Percentiles rank a stretch among this genome's conserved stretches.
Conservation (phyloP, 2,329 filamentous ascomycete genomes). For the Pseudogymnoascus sp. region DNA sequence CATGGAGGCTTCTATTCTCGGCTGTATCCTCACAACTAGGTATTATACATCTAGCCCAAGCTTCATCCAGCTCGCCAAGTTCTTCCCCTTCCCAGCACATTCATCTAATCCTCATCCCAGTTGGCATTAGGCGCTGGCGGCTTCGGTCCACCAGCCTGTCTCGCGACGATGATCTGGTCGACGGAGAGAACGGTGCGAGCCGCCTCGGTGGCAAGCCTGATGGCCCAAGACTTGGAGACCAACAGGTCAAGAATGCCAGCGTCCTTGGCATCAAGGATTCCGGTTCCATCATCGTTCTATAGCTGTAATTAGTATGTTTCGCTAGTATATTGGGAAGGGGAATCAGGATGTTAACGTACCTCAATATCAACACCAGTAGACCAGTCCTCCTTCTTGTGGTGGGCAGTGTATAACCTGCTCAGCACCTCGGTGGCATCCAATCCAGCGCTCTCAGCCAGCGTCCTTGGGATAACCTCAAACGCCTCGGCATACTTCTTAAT, state of each 20-base stretch:
- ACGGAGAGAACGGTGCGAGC: conserved; percentile 90
- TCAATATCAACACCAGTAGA: conserved; percentile 92
- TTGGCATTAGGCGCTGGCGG: conserved; percentile 82
- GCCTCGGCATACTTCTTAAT: conserved; percentile 97
- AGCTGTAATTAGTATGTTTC: conserved; percentile 12
- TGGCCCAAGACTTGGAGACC: conserved; percentile 90
- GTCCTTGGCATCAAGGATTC: conserved; percentile 76
- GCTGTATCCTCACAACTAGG: conserved; percentile 10
- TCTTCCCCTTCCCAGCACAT: neutral
- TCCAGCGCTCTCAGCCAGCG: conserved; percentile 87
- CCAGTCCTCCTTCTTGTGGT: conserved; percentile 82
- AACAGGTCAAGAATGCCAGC: conserved; percentile 88
- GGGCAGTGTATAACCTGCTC: conserved; percentile 83
- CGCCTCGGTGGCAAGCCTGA: conserved; percentile 91
- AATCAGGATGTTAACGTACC: conserved; percentile 32
- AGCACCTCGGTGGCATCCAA: conserved; percentile 96
- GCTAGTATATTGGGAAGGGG: neutral
- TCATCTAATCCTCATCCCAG: conserved; percentile 31
- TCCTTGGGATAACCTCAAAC: conserved; percentile 93
- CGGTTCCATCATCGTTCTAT: conserved; percentile 66
- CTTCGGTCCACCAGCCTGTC: conserved; percentile 95
- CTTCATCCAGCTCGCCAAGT: conserved; percentile 15
- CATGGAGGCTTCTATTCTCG: neutral
- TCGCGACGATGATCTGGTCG: conserved; percentile 97
- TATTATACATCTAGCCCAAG: conserved; percentile 25